A percentile compares a stretch with the other conserved stretches of the same genome.
phyloP scores from a whole-genome alignment of 228 moss, liverwort and hornwort species.

The Sphagnum fallax region DNA sequence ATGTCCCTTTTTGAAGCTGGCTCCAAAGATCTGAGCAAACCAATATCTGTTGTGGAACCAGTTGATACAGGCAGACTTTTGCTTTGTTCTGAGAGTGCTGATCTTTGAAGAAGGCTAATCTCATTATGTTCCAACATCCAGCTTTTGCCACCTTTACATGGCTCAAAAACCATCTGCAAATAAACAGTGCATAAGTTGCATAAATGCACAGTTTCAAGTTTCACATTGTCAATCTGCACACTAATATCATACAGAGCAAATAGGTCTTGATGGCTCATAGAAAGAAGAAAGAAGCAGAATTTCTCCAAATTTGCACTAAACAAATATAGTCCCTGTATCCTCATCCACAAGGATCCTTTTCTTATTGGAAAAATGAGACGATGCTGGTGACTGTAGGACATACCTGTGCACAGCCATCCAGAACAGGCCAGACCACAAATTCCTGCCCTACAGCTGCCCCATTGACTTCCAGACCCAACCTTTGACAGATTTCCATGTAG shows the following conservation, averaged over 20 bases:
- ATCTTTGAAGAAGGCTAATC: neutral
- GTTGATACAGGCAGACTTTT: neutral
- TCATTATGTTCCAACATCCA: constrained; percentile 12
- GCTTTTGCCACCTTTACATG: constrained; percentile 13
- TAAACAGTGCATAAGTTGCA: neutral
- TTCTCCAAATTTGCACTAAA: too few relatives aligned
- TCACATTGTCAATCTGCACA: neutral
- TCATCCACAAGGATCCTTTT: too few relatives aligned
- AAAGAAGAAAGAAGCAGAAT: too few relatives aligned
- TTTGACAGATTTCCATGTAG: constrained; percentile 16
- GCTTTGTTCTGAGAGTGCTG: neutral
- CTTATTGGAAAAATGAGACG: too few relatives aligned
- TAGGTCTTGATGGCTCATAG: too few relatives aligned
- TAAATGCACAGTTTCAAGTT: neutral
- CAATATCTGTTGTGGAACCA: constrained; percentile 1
- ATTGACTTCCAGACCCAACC: constrained; percentile 16
- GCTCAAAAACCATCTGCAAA: constrained; percentile 18
- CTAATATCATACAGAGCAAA: too few relatives aligned
- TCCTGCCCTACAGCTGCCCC: constrained; percentile 11
- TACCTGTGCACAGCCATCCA: constrained; percentile 16
- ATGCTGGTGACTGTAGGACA: neutral
- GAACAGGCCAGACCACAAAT: constrained; percentile 15
- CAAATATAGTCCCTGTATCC: too few relatives aligned
- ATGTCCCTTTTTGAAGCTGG: constrained; percentile 18
- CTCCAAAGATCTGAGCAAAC: constrained; percentile 4